A percentile compares a stretch with the other conserved stretches of the same genome.
Conservation (phyloP, 305 asterid genomes). For the Solanum hybrid region DNA sequence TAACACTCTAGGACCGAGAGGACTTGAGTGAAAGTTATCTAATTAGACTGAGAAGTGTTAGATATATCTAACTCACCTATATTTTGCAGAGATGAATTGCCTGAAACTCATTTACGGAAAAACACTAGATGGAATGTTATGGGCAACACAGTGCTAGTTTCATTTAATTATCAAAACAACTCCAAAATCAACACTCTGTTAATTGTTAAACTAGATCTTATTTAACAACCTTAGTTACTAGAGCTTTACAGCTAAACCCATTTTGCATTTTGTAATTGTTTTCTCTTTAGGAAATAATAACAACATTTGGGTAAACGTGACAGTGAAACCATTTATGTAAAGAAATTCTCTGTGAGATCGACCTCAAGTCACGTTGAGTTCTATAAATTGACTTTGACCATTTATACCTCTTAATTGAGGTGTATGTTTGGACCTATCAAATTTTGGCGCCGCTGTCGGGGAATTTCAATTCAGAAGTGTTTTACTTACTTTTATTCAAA, state of each 20-base stretch:
- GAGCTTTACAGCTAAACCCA: not conserved
- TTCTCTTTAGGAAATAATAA: not conserved
- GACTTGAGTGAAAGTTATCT: not conserved
- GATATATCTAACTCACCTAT: not conserved
- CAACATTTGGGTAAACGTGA: not conserved
- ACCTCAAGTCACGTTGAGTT: not conserved
- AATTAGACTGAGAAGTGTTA: not conserved
- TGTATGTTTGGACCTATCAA: not conserved
- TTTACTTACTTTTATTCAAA: not conserved
- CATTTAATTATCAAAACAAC: not conserved
- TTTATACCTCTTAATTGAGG: not conserved
- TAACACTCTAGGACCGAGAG: not conserved
- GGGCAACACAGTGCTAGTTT: not conserved
- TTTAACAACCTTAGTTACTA: not conserved
- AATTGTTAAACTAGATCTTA: not conserved
- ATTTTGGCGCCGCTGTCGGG: not conserved
- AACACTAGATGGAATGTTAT: not conserved
- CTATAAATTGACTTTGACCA: not conserved
- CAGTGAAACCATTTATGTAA: too few relatives aligned
- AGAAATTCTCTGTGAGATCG: not conserved
- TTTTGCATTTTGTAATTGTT: not conserved
- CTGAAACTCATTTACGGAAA: not conserved
- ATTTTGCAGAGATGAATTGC: not conserved
- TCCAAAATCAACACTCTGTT: too few relatives aligned
- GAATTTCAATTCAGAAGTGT: not conserved